These are phyloP conservation scores for Rhododendron henanense DNA, from an alignment of 148 eudicot species.

Conservation along the genomic window DNA sequence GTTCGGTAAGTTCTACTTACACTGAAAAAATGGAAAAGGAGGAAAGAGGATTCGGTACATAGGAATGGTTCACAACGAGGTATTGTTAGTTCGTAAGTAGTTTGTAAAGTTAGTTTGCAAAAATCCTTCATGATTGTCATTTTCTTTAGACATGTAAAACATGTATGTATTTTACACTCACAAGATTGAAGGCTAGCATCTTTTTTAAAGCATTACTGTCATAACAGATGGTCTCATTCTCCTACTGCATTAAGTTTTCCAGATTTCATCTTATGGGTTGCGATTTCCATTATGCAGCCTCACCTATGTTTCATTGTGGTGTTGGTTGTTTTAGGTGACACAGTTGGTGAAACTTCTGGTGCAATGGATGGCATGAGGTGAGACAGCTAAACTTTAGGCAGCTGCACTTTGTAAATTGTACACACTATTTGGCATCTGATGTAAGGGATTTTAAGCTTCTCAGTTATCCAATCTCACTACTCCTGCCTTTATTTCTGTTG, in stretches of 20 bases:
- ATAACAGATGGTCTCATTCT: background rate
- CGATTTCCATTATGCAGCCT: background rate
- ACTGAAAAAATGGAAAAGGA: background rate
- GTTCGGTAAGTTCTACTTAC: background rate
- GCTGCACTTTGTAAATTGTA: background rate
- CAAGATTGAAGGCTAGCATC: background rate
- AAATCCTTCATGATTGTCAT: background rate
- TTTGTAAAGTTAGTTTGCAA: background rate
- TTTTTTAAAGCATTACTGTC: background rate
- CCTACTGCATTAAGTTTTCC: background rate
- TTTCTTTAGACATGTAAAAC: background rate
- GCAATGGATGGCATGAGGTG: slow-evolving; percentile 35
- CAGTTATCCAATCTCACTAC: background rate
- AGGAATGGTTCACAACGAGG: background rate
- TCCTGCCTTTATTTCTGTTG: background rate
- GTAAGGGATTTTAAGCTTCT: background rate
- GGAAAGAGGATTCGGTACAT: background rate
- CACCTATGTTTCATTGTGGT: background rate
- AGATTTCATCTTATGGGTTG: background rate
- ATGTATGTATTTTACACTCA: background rate
- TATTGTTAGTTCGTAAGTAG: background rate
- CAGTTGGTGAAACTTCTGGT: slow-evolving; percentile 38
- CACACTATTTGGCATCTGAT: background rate
- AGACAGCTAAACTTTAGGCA: slow-evolving; percentile 14
- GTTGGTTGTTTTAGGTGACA: slow-evolving; percentile 31